phyloP scores from a whole-genome alignment of 2,329 filamentous ascomycete species.

The Diaporthe australafricana region DNA sequence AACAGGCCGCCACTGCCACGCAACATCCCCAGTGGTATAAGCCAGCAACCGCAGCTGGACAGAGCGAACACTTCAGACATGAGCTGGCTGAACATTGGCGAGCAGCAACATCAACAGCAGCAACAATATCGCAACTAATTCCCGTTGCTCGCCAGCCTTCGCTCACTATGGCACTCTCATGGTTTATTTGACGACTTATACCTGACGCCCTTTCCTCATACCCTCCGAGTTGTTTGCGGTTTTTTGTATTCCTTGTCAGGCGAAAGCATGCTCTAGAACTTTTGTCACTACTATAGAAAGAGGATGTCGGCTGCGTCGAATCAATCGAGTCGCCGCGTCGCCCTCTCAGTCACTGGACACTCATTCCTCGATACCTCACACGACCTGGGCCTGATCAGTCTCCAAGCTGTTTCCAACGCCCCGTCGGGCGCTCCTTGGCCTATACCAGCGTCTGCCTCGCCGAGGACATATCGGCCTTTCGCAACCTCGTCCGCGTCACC shows the following conservation, averaged over 20 bases:
- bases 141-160: not conserved
- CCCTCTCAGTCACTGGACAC: too few species aligned
- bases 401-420: not conserved
- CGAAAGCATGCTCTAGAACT: slow-evolving; percentile 28
- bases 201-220: slow-evolving; percentile 27
- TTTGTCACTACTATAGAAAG: slow-evolving; percentile 26
- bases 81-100: slow-evolving; percentile 83
- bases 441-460: not conserved
- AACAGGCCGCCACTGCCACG: slow-evolving; percentile 44
- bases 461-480: slow-evolving; percentile 1
- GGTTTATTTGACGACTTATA: slow-evolving; percentile 33
- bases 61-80: slow-evolving; percentile 72
- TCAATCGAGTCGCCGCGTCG: too few species aligned
- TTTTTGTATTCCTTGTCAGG: not conserved
- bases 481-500: not conserved
- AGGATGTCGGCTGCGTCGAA: not conserved
- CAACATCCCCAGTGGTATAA: slow-evolving; percentile 51
- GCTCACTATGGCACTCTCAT: slow-evolving; percentile 1
- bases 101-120: slow-evolving; percentile 43
- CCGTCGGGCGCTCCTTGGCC: slow-evolving; percentile 5
- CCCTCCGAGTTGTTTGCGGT: slow-evolving; percentile 8
- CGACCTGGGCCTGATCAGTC: slow-evolving; percentile 1
- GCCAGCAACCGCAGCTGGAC: slow-evolving; percentile 62
- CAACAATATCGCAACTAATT: slow-evolving; percentile 32
- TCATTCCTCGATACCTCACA: not conserved